Evolutionary conservation across 768 basidiomycete genomes (phyloP).

Genomic region (Amanita rubescens): DNA sequence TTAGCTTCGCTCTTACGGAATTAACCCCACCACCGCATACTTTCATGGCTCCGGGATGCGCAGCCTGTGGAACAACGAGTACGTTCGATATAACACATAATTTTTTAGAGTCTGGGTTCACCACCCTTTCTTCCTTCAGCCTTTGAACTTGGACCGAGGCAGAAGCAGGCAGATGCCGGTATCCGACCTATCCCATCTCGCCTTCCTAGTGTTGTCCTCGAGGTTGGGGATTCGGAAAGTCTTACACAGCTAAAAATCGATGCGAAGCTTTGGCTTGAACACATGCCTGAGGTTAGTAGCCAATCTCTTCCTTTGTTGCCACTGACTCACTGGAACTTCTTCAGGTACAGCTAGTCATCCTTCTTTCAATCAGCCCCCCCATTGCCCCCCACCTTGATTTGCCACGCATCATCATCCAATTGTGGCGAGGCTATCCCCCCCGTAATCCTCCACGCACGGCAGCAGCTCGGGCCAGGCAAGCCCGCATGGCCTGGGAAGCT

Average conservation of each 20-base stretch:
- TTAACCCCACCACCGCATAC: not conserved
- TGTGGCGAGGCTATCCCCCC: constrained; percentile 9
- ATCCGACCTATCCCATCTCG: not conserved
- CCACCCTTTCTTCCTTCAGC: constrained; percentile 10
- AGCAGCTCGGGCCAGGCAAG: constrained; percentile 6
- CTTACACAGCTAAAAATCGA: constrained; percentile 8
- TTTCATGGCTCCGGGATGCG: not conserved
- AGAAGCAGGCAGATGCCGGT: constrained; percentile 12
- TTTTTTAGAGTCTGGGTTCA: not conserved
- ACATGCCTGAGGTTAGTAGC: constrained; percentile 13
- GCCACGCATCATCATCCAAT: constrained; percentile 10
- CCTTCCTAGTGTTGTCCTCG: constrained; percentile 11
- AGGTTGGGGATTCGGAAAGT: constrained; percentile 15
- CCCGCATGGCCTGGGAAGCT: constrained; percentile 11
- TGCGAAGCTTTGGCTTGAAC: constrained; percentile 9
- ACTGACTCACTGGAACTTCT: constrained; percentile 1
- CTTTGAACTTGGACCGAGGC: constrained; percentile 11
- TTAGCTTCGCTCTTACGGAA: not conserved
- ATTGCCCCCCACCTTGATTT: constrained; percentile 5
- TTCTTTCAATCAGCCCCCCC: constrained; percentile 12
- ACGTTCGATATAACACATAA: not conserved
- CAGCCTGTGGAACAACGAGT: not conserved
- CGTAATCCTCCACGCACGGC: not conserved
- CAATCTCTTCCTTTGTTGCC: constrained; percentile 8
- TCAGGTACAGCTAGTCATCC: constrained; percentile 15